Base-by-base conservation (phyloP, 768 basidiomycete genomes). In the Lanmaoa pseudosensibilis region DNA sequence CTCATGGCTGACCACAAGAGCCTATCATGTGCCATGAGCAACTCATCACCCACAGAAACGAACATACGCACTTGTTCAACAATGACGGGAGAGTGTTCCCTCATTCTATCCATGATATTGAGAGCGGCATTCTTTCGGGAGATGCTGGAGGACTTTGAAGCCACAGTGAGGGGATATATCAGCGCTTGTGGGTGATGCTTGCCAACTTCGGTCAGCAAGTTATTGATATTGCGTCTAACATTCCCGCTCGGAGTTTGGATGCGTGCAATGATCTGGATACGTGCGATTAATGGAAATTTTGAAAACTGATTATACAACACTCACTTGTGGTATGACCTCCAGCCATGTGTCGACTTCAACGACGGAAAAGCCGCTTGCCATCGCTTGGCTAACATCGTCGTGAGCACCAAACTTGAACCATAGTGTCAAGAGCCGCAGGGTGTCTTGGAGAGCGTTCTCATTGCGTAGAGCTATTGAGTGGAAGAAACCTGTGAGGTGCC, bases 351-450 rank as follows among this genome's bases (percentile, higher is more conserved):
- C 94, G 50, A 99, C 87, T 68, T 91, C 93, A 37, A 99, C 93
- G 38, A 84, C 85, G 2, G 85, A 83, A 73, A 97, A 93, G 1
- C 96, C 95, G 52, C 76, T 86, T 25, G 81, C 84, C 80, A 99
- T 94, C 0, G 94, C 92, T 62, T 89, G 80, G 65, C 88, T 92
- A 62, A 99, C 94, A 55, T 92, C 88, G 46, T 90, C 85, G 58
- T 95, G 86, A 32, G 87, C 85, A 12, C 96, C 97, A 69, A 88
- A 98, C 66, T 96, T 96, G 81, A 99, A 99, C 97, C 97, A 99
- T 2, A 99, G 76, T 0, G 97, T 98, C 36, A 99, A 77, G 9
- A 98, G 77, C 18, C 97, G 84, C 15, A 99, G 79, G 1, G 92
- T 97, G 62, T 99, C 97, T 69, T 99, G 97, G 10, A 99, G 76